phyloP scores from a whole-genome alignment of 768 basidiomycete genomes.

The Pulveroboletus sp. region DNA sequence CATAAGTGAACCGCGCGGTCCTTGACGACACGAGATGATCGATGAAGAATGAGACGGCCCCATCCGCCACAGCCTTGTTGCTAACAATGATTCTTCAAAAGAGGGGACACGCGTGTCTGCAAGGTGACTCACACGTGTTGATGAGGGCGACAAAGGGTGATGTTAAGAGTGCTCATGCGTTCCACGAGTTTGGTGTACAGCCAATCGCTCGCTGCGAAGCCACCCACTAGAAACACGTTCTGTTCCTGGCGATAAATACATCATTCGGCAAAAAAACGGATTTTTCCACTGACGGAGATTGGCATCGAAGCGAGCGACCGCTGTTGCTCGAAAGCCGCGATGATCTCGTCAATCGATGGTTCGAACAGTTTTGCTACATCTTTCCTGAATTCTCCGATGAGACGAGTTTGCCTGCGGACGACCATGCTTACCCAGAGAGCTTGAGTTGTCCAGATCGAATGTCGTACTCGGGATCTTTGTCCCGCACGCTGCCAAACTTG shows the following conservation, averaged over 20 bases:
- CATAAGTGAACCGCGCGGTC: constrained; percentile 10
- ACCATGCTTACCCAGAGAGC: constrained; percentile 33
- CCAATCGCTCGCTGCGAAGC: constrained; percentile 14
- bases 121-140: constrained; percentile 12
- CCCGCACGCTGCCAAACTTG: constrained; percentile 35
- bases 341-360: constrained; percentile 12
- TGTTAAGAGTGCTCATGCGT: constrained; percentile 5
- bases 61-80: constrained; percentile 16
- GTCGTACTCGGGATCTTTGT: constrained; percentile 33
- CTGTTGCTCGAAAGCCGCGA: constrained; percentile 13
- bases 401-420: constrained; percentile 31
- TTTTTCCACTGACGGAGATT: constrained; percentile 9
- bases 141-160: constrained; percentile 9
- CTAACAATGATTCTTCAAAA: not conserved
- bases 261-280: no score
- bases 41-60: constrained; percentile 10
- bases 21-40: constrained; percentile 13
- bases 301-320: constrained; percentile 5
- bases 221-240: constrained; percentile 14
- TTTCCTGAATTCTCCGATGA: constrained; percentile 18
- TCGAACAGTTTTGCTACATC: constrained; percentile 13
- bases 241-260: not conserved
- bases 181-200: constrained; percentile 11
- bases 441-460: constrained; percentile 37
- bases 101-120: not conserved